phyloP scores from a whole-genome alignment of 2,329 filamentous ascomycete genomes.

The Calonectria leucothoes region DNA sequence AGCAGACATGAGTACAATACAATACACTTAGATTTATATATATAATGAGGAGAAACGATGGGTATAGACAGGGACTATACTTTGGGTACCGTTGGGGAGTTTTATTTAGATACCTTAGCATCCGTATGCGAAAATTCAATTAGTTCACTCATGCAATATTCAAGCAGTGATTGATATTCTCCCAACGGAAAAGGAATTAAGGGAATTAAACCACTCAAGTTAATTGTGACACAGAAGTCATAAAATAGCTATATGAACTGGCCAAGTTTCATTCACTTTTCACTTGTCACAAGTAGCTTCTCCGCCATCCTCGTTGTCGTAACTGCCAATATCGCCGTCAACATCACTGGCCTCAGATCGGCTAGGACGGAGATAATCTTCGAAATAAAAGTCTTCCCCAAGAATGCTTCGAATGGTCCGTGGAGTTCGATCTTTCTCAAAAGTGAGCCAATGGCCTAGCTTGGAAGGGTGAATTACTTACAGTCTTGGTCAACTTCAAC shows the following conservation, averaged over 20 bases:
- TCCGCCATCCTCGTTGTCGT: background rate
- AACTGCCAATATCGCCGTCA: background rate
- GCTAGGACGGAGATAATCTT: background rate
- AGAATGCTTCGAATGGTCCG: fast-evolving
- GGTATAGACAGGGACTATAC: slow-evolving; percentile 16
- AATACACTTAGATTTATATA: background rate
- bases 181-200: background rate
- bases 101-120: slow-evolving; percentile 18
- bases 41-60: slow-evolving; percentile 7
- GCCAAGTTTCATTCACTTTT: background rate
- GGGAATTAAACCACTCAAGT: background rate
- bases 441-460: background rate
- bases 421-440: background rate
- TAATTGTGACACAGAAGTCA: background rate
- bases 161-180: background rate
- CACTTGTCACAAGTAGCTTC: background rate
- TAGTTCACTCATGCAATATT: background rate
- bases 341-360: background rate
- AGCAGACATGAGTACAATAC: background rate
- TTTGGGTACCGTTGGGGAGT: background rate
- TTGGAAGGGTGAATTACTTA: background rate
- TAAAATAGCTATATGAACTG: background rate
- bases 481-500: background rate
- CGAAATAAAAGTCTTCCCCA: background rate
- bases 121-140: background rate